phyloP scores from a whole-genome alignment of 2,329 filamentous ascomycete species.

The Diplodia intermedia region DNA sequence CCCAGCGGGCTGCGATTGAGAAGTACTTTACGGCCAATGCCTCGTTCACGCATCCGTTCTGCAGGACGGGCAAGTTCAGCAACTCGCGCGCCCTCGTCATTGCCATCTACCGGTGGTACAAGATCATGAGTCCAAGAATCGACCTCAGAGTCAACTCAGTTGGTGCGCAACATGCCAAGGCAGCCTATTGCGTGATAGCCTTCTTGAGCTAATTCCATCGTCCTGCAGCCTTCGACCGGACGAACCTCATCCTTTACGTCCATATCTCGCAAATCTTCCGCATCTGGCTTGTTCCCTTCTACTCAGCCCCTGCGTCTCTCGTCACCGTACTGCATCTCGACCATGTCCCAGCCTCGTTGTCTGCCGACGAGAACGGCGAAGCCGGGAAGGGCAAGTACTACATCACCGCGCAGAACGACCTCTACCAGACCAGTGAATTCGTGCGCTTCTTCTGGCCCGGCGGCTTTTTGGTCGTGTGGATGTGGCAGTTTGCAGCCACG shows the following conservation, averaged over 20 bases:
- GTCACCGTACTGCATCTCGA: slow-evolving; percentile 71
- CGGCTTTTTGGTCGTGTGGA: slow-evolving; percentile 63
- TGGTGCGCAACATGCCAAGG: slow-evolving; percentile 48
- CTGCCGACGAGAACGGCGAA: neutral
- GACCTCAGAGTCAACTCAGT: slow-evolving; percentile 69
- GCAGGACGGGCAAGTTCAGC: slow-evolving; percentile 65
- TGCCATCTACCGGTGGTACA: slow-evolving; percentile 75
- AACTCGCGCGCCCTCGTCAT: slow-evolving; percentile 72
- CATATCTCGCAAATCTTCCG: slow-evolving; percentile 76
- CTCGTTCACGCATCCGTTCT: slow-evolving; percentile 80
- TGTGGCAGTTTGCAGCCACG: slow-evolving; percentile 71
- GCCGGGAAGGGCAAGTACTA: slow-evolving; percentile 63
- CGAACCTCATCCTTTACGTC: slow-evolving; percentile 73
- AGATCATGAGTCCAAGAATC: slow-evolving; percentile 78
- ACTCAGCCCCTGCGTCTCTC: slow-evolving; percentile 70
- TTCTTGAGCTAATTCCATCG: slow-evolving; percentile 21
- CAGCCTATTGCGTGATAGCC: slow-evolving; percentile 14
- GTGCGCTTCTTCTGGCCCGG: slow-evolving; percentile 73
- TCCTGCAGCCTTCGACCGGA: slow-evolving; percentile 69
- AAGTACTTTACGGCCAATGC: slow-evolving; percentile 77
- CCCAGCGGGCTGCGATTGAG: slow-evolving; percentile 70
- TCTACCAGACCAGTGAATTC: slow-evolving; percentile 79
- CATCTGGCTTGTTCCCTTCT: slow-evolving; percentile 78
- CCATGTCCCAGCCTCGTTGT: slow-evolving; percentile 44
- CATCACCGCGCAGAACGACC: slow-evolving; percentile 77